phyloP scores from a whole-genome alignment of 2,329 filamentous ascomycete species.

The Huntiella savannae region DNA sequence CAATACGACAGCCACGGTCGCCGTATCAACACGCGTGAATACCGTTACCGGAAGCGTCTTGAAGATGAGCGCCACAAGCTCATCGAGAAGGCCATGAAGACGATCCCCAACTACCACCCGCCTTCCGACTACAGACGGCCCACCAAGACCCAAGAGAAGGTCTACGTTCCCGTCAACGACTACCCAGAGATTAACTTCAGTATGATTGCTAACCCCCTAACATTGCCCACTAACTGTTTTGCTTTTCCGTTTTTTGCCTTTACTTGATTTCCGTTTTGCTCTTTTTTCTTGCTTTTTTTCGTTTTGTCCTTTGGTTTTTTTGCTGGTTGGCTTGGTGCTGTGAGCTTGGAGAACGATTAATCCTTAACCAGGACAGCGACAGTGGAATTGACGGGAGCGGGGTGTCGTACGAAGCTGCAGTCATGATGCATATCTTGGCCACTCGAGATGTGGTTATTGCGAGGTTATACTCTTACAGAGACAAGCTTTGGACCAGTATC shows the following conservation, averaged over 20 bases:
- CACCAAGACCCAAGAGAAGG: constrained; percentile 99
- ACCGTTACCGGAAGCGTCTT: constrained; percentile 90
- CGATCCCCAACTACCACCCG: constrained; percentile 97
- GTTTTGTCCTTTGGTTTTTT: constrained; percentile 17
- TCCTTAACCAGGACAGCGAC: background rate
- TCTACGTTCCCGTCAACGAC: constrained; percentile 99
- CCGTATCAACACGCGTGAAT: constrained; percentile 97
- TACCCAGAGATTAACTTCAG: constrained; percentile 99
- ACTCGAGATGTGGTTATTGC: too few species aligned
- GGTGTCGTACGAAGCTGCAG: too few species aligned
- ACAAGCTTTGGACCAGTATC: too few species aligned
- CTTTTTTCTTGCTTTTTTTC: constrained; percentile 3
- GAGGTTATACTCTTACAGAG: too few species aligned
- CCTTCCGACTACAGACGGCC: constrained; percentile 96
- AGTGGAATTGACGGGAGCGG: too few species aligned
- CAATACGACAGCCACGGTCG: constrained; percentile 99
- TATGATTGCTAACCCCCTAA: constrained; percentile 99
- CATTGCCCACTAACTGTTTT: constrained; percentile 30
- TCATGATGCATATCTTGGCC: too few species aligned
- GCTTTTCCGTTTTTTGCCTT: constrained; percentile 11
- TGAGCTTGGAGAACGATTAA: background rate
- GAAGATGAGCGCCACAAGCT: constrained; percentile 98
- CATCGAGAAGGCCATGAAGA: constrained; percentile 98
- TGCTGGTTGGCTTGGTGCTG: background rate
- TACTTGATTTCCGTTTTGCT: background rate